Evolutionary conservation across 352 stramenopile species (phyloP).

Genomic region (Phytophthora multivora): DNA sequence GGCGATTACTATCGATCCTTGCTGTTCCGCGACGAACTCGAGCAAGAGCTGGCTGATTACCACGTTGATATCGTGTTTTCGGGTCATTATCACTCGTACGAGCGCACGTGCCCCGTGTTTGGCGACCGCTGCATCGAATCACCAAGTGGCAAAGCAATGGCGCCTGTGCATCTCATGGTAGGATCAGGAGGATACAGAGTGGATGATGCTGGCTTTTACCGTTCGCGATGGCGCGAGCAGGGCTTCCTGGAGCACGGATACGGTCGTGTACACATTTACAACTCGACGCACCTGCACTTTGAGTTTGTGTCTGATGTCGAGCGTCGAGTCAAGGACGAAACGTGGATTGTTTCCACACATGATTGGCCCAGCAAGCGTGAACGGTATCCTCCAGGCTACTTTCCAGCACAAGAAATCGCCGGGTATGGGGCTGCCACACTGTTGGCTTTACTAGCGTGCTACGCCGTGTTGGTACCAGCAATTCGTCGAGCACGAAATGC

Average conservation of each 20-base stretch:
- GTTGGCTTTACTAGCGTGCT: slow-evolving; percentile 21
- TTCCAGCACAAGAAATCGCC: slow-evolving; percentile 29
- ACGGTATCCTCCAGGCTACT: slow-evolving; percentile 32
- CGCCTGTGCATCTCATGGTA: slow-evolving; percentile 60
- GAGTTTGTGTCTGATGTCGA: slow-evolving; percentile 54
- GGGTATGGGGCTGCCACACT: slow-evolving; percentile 18
- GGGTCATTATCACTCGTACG: slow-evolving; percentile 68
- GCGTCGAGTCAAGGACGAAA: slow-evolving; percentile 37
- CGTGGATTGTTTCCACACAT: slow-evolving; percentile 58
- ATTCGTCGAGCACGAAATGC: slow-evolving; percentile 29
- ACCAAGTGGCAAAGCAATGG: slow-evolving; percentile 42
- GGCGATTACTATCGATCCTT: slow-evolving; percentile 46
- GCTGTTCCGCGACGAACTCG: slow-evolving; percentile 48
- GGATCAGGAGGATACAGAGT: slow-evolving; percentile 48
- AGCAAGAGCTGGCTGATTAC: slow-evolving; percentile 53
- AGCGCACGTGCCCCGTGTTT: slow-evolving; percentile 65
- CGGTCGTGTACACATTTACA: slow-evolving; percentile 62
- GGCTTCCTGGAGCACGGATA: slow-evolving; percentile 54
- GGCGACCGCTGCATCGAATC: slow-evolving; percentile 46
- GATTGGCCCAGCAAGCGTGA: slow-evolving; percentile 46
- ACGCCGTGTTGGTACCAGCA: slow-evolving; percentile 26
- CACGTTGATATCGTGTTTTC: slow-evolving; percentile 65
- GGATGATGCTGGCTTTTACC: slow-evolving; percentile 48
- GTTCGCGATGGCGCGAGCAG: slow-evolving; percentile 35
- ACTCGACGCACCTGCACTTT: slow-evolving; percentile 53